Conservation (phyloP, 2,329 filamentous ascomycete species). For the Aspergillaceae sp. region DNA sequence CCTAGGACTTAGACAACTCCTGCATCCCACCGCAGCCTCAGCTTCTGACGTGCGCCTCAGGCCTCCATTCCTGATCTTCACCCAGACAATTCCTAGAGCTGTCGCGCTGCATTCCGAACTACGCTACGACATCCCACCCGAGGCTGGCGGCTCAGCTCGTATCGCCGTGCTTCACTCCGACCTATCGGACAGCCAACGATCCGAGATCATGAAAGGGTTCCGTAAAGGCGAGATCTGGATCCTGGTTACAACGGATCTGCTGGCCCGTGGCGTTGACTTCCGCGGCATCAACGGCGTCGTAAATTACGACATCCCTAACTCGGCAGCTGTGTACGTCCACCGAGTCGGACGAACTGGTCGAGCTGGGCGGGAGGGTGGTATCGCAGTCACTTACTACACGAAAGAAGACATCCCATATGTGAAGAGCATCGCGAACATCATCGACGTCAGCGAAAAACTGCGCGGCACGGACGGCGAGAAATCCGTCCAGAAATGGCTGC, state of each 20-base stretch:
- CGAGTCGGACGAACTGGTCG: constrained; percentile 85
- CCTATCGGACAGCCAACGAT: constrained; percentile 65
- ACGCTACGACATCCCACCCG: constrained; percentile 83
- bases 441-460: constrained; percentile 71
- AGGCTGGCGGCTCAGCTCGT: constrained; percentile 73
- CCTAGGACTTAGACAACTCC: constrained; percentile 76
- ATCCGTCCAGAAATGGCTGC: constrained; percentile 71
- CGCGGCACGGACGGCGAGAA: constrained; percentile 43
- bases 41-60: constrained; percentile 49
- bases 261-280: constrained; percentile 90
- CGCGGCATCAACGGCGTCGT: constrained; percentile 90
- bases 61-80: constrained; percentile 90
- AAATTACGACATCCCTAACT: constrained; percentile 95
- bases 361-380: constrained; percentile 75
- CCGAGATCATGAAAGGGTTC: constrained; percentile 79
- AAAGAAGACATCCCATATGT: constrained; percentile 87
- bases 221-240: constrained; percentile 91
- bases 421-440: constrained; percentile 88
- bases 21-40: constrained; percentile 60
- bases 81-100: constrained; percentile 88
- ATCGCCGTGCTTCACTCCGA: constrained; percentile 87
- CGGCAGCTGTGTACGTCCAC: constrained; percentile 83
- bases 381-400: constrained; percentile 90
- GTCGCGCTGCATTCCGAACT: constrained; percentile 81
- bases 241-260: constrained; percentile 86